These are phyloP conservation scores for Gymnopilus junonius DNA, from an alignment of 768 basidiomycete species.

Conservation along the genomic window DNA sequence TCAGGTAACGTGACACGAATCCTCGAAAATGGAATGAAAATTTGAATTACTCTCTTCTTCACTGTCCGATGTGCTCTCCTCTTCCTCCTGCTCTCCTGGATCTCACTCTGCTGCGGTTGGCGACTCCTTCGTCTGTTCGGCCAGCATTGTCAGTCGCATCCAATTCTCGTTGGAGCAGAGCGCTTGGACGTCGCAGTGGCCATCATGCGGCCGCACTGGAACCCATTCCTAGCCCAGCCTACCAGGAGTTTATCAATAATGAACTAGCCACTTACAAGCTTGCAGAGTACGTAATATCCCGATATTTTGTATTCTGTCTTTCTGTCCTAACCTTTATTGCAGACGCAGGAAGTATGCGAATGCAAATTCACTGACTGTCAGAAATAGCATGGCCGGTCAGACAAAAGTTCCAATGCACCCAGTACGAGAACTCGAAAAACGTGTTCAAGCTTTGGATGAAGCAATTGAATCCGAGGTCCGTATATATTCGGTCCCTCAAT, in stretches of 20 bases:
- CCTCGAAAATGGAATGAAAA: neutral
- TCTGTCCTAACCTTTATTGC: neutral
- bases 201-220: slow-evolving; percentile 26
- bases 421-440: slow-evolving; percentile 37
- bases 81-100: slow-evolving; percentile 33
- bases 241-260: slow-evolving; percentile 5
- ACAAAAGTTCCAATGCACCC: slow-evolving; percentile 14
- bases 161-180: slow-evolving; percentile 15
- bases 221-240: slow-evolving; percentile 1
- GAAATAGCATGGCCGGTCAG: neutral
- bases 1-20: slow-evolving; percentile 44
- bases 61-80: neutral
- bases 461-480: slow-evolving; percentile 39
- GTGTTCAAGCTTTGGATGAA: slow-evolving; percentile 41
- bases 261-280: neutral
- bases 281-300: slow-evolving; percentile 2
- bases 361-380: slow-evolving; percentile 6
- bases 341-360: slow-evolving; percentile 1
- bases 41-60: neutral
- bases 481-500: neutral
- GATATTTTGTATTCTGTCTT: neutral
- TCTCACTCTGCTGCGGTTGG: slow-evolving; percentile 29
- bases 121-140: slow-evolving; percentile 11
- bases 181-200: slow-evolving; percentile 15
- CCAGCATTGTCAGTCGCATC: neutral